phyloP scores from a whole-genome alignment of 2,329 filamentous ascomycete species.

The Colletotrichum sp. region DNA sequence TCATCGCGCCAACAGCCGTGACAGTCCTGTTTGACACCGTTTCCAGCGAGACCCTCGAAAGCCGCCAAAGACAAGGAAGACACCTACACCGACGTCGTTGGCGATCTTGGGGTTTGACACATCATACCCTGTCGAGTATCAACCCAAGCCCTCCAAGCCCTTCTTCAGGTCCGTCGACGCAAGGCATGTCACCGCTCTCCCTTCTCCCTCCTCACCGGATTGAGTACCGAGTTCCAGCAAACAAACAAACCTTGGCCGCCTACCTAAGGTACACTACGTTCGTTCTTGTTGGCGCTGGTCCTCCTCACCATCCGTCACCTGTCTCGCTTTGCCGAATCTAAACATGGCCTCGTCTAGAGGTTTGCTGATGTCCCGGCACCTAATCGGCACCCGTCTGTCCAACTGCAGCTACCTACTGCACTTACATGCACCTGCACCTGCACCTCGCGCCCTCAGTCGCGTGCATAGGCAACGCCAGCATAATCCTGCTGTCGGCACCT shows the following conservation, averaged over 20 bases:
- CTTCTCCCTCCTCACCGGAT: background rate
- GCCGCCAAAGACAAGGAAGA: background rate
- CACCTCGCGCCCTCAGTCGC: background rate
- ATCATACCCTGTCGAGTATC: background rate
- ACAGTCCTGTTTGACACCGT: background rate
- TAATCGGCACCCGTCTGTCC: background rate
- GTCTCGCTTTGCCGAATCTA: slow-evolving; percentile 3
- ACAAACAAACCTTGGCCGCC: background rate
- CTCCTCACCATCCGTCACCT: slow-evolving; percentile 4
- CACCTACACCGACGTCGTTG: background rate
- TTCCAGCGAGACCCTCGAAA: background rate
- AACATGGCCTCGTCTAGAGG: background rate
- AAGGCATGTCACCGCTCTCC: background rate
- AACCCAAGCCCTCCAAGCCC: background rate
- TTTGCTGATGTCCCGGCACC: slow-evolving; percentile 8
- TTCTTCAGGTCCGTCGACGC: background rate
- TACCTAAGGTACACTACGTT: background rate
- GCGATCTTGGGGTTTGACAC: background rate
- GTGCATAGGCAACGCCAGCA: background rate
- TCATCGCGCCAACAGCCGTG: background rate
- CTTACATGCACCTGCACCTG: background rate
- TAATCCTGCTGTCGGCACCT: background rate
- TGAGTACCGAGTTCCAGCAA: background rate
- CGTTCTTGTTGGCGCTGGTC: background rate
- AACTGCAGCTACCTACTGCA: background rate